Evolutionary conservation across 2,329 filamentous ascomycete species (phyloP).

Genomic region (Ilyonectria sp.): DNA sequence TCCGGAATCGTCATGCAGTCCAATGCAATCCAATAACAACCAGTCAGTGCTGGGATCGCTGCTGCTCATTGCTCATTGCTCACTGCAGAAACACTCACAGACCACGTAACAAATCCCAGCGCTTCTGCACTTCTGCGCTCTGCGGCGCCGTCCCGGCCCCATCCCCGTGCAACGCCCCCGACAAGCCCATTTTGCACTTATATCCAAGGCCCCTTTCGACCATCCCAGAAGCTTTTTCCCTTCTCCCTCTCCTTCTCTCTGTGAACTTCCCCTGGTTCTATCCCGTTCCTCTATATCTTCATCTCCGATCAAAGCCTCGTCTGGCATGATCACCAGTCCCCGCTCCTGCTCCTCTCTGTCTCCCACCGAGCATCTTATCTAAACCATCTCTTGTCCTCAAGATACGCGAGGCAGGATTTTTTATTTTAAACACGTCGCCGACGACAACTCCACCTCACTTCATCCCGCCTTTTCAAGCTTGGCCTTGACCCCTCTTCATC

Average conservation of each 20-base stretch:
- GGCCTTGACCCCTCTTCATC: conserved; percentile 39
- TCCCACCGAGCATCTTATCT: conserved; percentile 15
- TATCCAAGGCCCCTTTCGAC: conserved; percentile 43
- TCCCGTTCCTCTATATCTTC: conserved; percentile 9
- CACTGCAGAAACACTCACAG: conserved; percentile 41
- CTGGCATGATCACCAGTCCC: conserved; percentile 21
- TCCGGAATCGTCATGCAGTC: conserved; percentile 16
- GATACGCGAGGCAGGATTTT: conserved; percentile 32
- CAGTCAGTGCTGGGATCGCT: conserved; percentile 33
- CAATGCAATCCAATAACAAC: conserved; percentile 38
- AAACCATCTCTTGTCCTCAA: conserved; percentile 29
- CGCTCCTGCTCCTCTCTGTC: conserved; percentile 12
- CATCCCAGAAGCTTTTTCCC: conserved; percentile 31
- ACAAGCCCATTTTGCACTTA: conserved; percentile 42
- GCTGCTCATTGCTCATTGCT: conserved; percentile 18
- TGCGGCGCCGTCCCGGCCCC: conserved; percentile 29
- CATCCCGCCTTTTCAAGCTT: conserved; percentile 4
- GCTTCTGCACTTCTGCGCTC: conserved; percentile 7
- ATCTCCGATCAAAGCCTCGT: conserved; percentile 11
- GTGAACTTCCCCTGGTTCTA: conserved; percentile 21
- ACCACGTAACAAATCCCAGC: conserved; percentile 26
- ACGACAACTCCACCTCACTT: conserved; percentile 10
- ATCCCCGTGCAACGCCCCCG: conserved; percentile 31
- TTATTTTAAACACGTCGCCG: background rate
- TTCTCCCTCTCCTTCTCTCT: conserved; percentile 22